Conservation (phyloP, 2,329 filamentous ascomycete genomes). For the Aspergillus terreus region DNA sequence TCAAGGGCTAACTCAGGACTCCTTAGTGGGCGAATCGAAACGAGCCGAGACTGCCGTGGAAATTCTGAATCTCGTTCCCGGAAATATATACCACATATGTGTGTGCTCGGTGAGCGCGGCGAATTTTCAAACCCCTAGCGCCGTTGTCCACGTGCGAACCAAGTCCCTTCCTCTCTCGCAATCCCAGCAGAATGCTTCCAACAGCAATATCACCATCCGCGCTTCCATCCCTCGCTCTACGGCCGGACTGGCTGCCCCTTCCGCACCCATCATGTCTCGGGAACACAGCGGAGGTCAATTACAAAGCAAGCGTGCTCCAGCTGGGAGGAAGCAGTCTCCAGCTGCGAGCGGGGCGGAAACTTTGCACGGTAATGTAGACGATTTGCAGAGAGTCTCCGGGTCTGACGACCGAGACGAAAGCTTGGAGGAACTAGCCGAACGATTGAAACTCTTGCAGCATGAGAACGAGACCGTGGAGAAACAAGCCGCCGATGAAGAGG, state of each 20-base stretch:
- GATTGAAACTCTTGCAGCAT: slow-evolving; percentile 72
- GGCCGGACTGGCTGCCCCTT: slow-evolving; percentile 57
- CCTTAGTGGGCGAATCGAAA: slow-evolving; percentile 75
- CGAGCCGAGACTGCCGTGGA: slow-evolving; percentile 82
- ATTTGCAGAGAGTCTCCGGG: slow-evolving; percentile 29
- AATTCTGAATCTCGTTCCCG: slow-evolving; percentile 80
- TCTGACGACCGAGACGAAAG: slow-evolving; percentile 61
- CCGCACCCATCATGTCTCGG: slow-evolving; percentile 58
- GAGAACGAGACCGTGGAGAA: slow-evolving; percentile 77
- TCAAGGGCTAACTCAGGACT: background rate
- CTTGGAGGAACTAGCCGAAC: slow-evolving; percentile 74
- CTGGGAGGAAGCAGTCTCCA: slow-evolving; percentile 73
- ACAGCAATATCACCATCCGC: slow-evolving; percentile 43
- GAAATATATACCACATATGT: slow-evolving; percentile 88
- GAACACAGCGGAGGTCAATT: slow-evolving; percentile 59
- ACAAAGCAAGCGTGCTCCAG: slow-evolving; percentile 60
- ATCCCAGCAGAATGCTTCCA: slow-evolving; percentile 31
- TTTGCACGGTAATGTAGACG: slow-evolving; percentile 39
- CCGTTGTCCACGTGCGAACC: slow-evolving; percentile 79
- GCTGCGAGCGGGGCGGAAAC: slow-evolving; percentile 50
- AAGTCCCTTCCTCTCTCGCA: slow-evolving; percentile 46
- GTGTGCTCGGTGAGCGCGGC: slow-evolving; percentile 87
- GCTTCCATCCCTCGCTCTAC: slow-evolving; percentile 52
- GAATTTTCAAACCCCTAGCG: slow-evolving; percentile 88
- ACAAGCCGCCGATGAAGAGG: slow-evolving; percentile 64